A percentile compares a stretch with the other conserved stretches of the same genome.
Conservation (phyloP, 2,329 filamentous ascomycete genomes). For the Ophiostoma himal-ulmi region DNA sequence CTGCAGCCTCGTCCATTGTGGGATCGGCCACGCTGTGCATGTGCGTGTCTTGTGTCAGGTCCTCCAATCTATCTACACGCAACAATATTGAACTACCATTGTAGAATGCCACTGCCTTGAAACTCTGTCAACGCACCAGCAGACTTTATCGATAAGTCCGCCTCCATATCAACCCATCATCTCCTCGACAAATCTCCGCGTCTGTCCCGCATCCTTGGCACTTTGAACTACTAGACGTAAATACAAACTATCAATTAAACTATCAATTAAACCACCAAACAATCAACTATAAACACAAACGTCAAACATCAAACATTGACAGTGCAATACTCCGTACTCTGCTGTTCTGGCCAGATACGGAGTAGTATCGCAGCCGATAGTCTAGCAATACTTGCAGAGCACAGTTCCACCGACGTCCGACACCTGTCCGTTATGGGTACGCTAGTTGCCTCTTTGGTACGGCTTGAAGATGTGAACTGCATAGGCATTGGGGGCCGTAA, state of each 20-base stretch:
- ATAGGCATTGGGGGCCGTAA: not conserved
- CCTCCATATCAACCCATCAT: too few relatives aligned
- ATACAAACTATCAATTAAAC: too few relatives aligned
- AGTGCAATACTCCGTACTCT: not conserved
- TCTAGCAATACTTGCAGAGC: not conserved
- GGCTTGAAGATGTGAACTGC: not conserved
- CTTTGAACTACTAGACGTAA: not conserved
- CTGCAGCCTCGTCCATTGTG: not conserved
- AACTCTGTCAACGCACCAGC: too few relatives aligned
- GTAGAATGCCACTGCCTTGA: too few relatives aligned
- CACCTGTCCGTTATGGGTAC: not conserved
- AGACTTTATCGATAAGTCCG: too few relatives aligned
- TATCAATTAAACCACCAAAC: too few relatives aligned
- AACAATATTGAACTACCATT: too few relatives aligned
- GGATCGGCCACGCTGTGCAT: not conserved
- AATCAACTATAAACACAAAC: not conserved
- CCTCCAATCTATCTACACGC: too few relatives aligned
- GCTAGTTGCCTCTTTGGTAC: not conserved
- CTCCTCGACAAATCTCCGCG: not conserved
- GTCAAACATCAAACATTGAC: not conserved
- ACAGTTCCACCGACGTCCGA: not conserved
- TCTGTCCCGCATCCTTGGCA: slow-evolving; percentile 1
- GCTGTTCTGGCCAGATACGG: not conserved
- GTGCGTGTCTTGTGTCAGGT: too few relatives aligned
- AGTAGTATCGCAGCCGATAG: not conserved